These are phyloP conservation scores for Fusarium phyllophilum DNA, from an alignment of 2,329 filamentous ascomycete species.

Conservation along the genomic window DNA sequence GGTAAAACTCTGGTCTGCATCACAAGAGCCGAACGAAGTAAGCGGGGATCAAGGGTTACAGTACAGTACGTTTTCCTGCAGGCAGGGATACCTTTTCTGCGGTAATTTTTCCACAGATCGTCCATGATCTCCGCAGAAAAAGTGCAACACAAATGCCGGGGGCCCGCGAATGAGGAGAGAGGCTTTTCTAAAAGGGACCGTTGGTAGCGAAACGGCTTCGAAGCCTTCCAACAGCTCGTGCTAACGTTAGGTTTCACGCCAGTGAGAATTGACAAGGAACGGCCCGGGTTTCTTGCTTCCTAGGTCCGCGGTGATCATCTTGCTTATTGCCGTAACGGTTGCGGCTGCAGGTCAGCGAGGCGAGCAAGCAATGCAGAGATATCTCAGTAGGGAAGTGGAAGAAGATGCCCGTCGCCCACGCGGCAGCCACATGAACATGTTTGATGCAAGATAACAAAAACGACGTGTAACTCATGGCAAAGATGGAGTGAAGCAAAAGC, in stretches of 20 bases:
- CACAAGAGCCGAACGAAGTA: background rate
- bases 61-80: background rate
- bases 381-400: background rate
- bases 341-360: background rate
- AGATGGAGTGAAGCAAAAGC: background rate
- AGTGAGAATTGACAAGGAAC: slow-evolving; percentile 18
- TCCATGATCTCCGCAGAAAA: slow-evolving; percentile 3
- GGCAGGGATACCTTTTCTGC: background rate
- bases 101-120: slow-evolving; percentile 12
- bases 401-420: background rate
- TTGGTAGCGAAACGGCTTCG: slow-evolving; percentile 9
- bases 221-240: background rate
- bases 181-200: background rate
- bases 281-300: slow-evolving; percentile 5
- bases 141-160: slow-evolving; percentile 1
- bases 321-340: background rate
- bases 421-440: background rate
- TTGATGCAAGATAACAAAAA: background rate
- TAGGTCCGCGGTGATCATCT: background rate
- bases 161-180: slow-evolving; percentile 1
- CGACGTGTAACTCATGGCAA: background rate
- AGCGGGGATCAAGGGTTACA: background rate
- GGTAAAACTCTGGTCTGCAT: background rate
- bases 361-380: background rate
- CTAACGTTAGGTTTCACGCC: slow-evolving; percentile 15